phyloP scores from a whole-genome alignment of 2,329 filamentous ascomycete genomes.

The Alternaria arbusti region DNA sequence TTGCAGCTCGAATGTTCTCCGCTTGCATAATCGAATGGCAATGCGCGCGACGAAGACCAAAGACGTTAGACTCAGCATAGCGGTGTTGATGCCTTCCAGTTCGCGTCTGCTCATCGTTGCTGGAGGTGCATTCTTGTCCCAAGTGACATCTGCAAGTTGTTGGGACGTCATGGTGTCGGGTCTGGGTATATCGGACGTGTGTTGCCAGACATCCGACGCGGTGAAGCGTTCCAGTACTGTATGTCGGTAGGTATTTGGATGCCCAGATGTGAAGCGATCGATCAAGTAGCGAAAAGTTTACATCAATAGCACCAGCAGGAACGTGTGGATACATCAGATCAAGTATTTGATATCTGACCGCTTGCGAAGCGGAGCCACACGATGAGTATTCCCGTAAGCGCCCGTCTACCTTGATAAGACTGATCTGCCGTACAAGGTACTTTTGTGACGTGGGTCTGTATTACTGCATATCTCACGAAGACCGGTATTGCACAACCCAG shows the following conservation, averaged over 20 bases:
- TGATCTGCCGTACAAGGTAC: not conserved
- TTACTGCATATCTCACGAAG: not conserved
- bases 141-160: not conserved
- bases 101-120: not conserved
- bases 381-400: not conserved
- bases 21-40: slow-evolving; percentile 12
- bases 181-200: not conserved
- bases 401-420: not conserved
- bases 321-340: not conserved
- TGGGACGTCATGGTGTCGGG: not conserved
- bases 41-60: slow-evolving; percentile 15
- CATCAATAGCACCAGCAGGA: not conserved
- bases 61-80: slow-evolving; percentile 22
- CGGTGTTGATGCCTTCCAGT: slow-evolving; percentile 12
- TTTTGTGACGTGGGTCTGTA: not conserved
- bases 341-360: not conserved
- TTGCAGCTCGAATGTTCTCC: slow-evolving; percentile 16
- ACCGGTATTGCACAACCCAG: not conserved
- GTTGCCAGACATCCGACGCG: not conserved
- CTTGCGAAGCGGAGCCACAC: not conserved
- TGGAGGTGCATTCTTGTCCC: not conserved
- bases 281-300: not conserved
- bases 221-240: not conserved
- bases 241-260: not conserved
- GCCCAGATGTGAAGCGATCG: not conserved